phyloP scores from a whole-genome alignment of 1,139 yeast genomes.

The Debaryomyces fabryi region DNA sequence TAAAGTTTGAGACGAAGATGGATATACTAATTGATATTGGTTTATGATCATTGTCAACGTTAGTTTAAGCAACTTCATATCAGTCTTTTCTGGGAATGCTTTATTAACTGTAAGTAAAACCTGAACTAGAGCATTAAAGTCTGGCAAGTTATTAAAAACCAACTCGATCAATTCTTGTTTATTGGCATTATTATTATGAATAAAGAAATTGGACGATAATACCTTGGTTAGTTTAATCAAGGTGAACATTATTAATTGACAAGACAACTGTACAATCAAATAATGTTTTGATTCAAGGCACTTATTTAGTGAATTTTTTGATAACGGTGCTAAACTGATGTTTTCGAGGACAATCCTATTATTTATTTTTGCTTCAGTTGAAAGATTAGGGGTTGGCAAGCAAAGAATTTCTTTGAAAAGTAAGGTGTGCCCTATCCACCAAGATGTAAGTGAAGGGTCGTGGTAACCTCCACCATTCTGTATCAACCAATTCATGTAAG shows the following conservation, averaged over 20 bases:
- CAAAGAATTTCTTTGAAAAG: conserved; percentile 60
- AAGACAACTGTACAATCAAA: conserved; percentile 65
- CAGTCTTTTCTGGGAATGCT: conserved; percentile 11
- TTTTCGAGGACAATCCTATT: conserved; percentile 46
- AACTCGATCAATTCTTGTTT: conserved; percentile 33
- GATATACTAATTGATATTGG: conserved; percentile 25
- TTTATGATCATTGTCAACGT: conserved; percentile 29
- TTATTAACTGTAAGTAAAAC: conserved; percentile 15
- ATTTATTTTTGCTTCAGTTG: conserved; percentile 17
- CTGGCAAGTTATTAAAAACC: conserved; percentile 35
- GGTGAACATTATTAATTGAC: conserved; percentile 59
- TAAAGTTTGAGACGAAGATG: conserved; percentile 17
- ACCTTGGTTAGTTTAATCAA: conserved; percentile 55
- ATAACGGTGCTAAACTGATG: conserved; percentile 69
- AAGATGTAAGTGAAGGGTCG: conserved; percentile 74
- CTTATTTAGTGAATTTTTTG: conserved; percentile 58
- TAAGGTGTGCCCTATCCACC: conserved; percentile 79
- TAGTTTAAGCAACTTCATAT: conserved; percentile 25
- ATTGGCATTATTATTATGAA: conserved; percentile 22
- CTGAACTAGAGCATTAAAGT: conserved; percentile 25
- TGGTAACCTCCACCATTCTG: conserved; percentile 58
- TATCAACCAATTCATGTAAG: conserved; percentile 62
- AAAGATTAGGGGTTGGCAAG: conserved; percentile 49
- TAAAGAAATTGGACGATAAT: conserved; percentile 32
- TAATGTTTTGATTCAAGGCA: conserved; percentile 57